Evolutionary conservation across 2,329 filamentous ascomycete species (phyloP).

Genomic region (Trichoderma guizhouense): DNA sequence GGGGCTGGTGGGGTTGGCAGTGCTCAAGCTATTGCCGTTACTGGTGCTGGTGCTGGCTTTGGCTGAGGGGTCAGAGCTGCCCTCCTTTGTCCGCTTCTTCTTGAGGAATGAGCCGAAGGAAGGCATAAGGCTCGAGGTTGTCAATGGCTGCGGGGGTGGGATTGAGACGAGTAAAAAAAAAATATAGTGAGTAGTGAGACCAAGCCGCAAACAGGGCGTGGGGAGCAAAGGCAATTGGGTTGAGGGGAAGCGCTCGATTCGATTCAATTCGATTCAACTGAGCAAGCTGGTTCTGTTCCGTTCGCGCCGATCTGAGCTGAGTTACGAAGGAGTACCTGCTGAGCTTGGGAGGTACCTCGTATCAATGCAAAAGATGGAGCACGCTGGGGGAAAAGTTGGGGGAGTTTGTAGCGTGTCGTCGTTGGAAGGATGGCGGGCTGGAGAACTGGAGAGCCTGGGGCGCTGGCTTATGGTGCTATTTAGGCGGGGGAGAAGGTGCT

Average conservation of each 20-base stretch:
- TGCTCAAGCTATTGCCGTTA: not conserved
- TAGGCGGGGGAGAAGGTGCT: not conserved
- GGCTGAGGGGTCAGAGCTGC: constrained; percentile 64
- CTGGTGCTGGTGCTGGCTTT: constrained; percentile 1
- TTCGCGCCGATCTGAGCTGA: constrained; percentile 4
- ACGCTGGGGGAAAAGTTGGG: not conserved
- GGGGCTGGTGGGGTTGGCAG: constrained; percentile 56
- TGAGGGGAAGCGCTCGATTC: not conserved
- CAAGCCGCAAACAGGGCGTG: not conserved
- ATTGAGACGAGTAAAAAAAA: not conserved
- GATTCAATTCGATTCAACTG: not conserved
- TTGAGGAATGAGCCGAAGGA: constrained; percentile 92
- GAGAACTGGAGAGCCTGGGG: not conserved
- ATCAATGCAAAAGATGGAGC: not conserved
- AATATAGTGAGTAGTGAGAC: not conserved
- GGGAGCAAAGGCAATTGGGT: not conserved
- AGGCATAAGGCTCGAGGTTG: constrained; percentile 63
- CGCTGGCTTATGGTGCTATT: not conserved
- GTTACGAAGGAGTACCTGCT: not conserved
- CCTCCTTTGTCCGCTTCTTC: constrained; percentile 98
- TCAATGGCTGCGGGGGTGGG: not conserved
- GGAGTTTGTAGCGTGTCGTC: not conserved
- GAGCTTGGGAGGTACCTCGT: not conserved
- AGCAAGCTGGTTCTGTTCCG: not conserved
- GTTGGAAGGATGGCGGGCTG: not conserved